phyloP scores from a whole-genome alignment of 257 asterid species.

The Echites panduratus region DNA sequence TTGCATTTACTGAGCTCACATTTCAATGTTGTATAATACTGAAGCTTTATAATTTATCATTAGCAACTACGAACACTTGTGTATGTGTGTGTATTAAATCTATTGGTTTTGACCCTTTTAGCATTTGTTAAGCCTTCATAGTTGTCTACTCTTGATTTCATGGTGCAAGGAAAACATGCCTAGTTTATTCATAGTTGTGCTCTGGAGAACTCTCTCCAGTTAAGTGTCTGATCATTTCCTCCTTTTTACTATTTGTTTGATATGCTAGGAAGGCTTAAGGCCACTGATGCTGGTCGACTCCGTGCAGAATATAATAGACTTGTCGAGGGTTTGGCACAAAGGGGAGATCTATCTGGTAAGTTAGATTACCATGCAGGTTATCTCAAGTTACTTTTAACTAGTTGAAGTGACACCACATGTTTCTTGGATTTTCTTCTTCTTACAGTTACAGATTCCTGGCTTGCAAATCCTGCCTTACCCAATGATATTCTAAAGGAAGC shows the following conservation, averaged over 20 bases:
- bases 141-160: background rate
- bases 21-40: background rate
- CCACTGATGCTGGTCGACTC: constrained; percentile 97
- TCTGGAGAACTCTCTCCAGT: background rate
- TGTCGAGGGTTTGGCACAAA: constrained; percentile 90
- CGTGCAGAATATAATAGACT: constrained; percentile 93
- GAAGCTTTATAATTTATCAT: background rate
- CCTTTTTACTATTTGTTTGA: constrained; percentile 33
- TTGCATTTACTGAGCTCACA: background rate
- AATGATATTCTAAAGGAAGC: constrained; percentile 92
- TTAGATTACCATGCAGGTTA: constrained; percentile 1
- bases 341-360: constrained; percentile 86
- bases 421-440: constrained; percentile 2
- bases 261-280: constrained; percentile 99
- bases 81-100: background rate
- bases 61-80: background rate
- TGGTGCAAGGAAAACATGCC: background rate
- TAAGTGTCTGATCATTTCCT: constrained; percentile 16
- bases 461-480: constrained; percentile 87
- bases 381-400: background rate
- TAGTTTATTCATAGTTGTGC: background rate
- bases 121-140: background rate
- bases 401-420: background rate
- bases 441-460: constrained; percentile 73
- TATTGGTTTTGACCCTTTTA: background rate